Percentiles rank a stretch among this genome's conserved stretches.
These are phyloP conservation scores for Penicillium sp. DNA, from an alignment of 2,329 filamentous ascomycete genomes.

Conservation along the genomic window DNA sequence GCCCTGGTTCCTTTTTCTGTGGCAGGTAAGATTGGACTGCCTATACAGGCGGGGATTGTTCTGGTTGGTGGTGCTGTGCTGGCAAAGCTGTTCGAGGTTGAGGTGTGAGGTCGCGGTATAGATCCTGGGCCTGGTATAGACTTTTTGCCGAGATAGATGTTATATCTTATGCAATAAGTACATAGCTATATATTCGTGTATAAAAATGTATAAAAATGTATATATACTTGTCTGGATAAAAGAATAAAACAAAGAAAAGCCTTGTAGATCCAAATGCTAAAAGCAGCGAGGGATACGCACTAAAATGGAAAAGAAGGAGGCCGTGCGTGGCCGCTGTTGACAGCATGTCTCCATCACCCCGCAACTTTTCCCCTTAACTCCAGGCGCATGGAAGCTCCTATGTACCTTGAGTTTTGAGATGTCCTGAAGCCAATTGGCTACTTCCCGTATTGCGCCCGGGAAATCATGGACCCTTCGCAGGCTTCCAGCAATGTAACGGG, in stretches of 20 bases:
- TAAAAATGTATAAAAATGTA: not conserved
- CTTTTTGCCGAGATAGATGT: not conserved
- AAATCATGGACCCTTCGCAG: constrained; percentile 37
- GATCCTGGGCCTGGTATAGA: not conserved
- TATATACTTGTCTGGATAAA: not conserved
- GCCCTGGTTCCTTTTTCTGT: constrained; percentile 4
- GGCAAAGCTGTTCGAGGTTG: constrained; percentile 5
- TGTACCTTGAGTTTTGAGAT: constrained; percentile 14
- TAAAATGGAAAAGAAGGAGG: constrained; percentile 6
- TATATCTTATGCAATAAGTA: not conserved
- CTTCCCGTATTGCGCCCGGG: constrained; percentile 23
- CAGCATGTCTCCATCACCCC: constrained; percentile 8
- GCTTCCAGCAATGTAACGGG: constrained; percentile 65
- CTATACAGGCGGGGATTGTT: not conserved
- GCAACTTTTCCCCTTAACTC: constrained; percentile 4
- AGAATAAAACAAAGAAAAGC: not conserved
- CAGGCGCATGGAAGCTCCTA: constrained; percentile 3
- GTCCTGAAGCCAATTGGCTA: constrained; percentile 18
- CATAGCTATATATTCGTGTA: not conserved
- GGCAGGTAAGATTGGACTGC: not conserved
- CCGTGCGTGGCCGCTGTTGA: constrained; percentile 8
- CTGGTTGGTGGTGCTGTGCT: constrained; percentile 3
- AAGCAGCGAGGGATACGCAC: constrained; percentile 4
- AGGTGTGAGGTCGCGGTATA: constrained; percentile 1
- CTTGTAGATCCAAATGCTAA: not conserved